Conservation (phyloP, 805 yeast species). For the Zygosaccharomyces pseudorouxii region DNA sequence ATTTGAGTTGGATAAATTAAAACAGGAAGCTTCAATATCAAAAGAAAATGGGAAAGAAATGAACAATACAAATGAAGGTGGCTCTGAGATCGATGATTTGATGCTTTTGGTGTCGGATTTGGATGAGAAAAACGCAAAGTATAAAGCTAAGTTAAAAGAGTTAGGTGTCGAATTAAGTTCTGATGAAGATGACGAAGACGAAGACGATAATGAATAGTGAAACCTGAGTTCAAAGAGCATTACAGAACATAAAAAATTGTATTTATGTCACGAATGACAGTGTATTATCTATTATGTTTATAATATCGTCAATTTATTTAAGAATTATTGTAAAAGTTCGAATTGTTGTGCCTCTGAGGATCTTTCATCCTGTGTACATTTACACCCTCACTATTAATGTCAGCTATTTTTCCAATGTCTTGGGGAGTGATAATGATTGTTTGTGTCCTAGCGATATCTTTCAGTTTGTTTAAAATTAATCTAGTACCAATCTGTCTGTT, state of each 20-base stretch:
- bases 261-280: not conserved
- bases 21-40: conserved; percentile 3
- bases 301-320: not conserved
- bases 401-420: conserved; percentile 62
- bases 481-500: conserved; percentile 77
- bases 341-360: conserved; percentile 35
- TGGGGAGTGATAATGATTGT: conserved; percentile 93
- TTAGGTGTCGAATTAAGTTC: conserved; percentile 62
- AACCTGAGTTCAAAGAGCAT: not conserved
- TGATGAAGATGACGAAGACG: conserved; percentile 54
- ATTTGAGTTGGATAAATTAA: conserved; percentile 9
- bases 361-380: conserved; percentile 57
- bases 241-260: not conserved
- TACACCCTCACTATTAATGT: conserved; percentile 57
- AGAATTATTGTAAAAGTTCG: conserved; percentile 14
- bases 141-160: conserved; percentile 47
- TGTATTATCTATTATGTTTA: not conserved
- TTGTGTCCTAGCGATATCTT: conserved; percentile 60
- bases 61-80: conserved; percentile 14
- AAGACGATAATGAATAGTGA: conserved; percentile 6
- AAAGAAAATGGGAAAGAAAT: conserved; percentile 12
- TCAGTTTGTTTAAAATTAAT: conserved; percentile 64
- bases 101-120: conserved; percentile 72
- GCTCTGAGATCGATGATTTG: conserved; percentile 52
- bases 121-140: conserved; percentile 60